These are phyloP conservation scores for Picea abies DNA, from an alignment of 83 land plant species.

Conservation along the genomic window DNA sequence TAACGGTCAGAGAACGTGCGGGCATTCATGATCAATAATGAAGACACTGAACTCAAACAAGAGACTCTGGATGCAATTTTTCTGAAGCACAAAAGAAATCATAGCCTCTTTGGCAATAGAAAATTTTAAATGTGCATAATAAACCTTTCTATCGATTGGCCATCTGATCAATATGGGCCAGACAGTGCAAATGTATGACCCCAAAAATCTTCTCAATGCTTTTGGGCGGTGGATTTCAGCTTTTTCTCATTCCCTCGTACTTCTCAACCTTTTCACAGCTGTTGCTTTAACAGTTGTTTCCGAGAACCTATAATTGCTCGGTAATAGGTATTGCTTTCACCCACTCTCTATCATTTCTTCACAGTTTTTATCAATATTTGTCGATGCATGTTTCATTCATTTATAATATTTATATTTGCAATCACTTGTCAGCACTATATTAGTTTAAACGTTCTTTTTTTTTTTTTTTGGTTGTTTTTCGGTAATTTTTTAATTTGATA, in stretches of 20 bases:
- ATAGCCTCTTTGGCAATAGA: not conserved
- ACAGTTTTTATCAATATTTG: no score
- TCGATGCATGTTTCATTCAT: no score
- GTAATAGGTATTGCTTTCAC: not conserved
- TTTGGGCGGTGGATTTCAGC: conserved; percentile 1
- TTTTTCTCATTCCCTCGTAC: not conserved
- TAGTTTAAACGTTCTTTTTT: no score
- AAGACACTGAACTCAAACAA: no score
- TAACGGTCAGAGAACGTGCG: no score
- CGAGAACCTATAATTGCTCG: not conserved
- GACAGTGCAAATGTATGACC: not conserved
- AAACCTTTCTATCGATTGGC: not conserved
- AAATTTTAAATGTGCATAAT: not conserved
- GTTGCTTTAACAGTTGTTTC: not conserved
- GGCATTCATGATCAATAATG: no score
- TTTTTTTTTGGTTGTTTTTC: no score
- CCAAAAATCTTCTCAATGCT: not conserved
- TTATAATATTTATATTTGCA: no score
- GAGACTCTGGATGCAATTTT: no score
- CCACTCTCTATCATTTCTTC: not conserved
- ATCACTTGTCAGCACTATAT: no score
- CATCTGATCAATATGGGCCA: not conserved
- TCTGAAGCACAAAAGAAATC: not conserved
- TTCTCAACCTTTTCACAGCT: not conserved
- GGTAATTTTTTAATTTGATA: no score